Evolutionary conservation across 306 rosid genomes (phyloP).

Genomic region (Rosa chinensis): DNA sequence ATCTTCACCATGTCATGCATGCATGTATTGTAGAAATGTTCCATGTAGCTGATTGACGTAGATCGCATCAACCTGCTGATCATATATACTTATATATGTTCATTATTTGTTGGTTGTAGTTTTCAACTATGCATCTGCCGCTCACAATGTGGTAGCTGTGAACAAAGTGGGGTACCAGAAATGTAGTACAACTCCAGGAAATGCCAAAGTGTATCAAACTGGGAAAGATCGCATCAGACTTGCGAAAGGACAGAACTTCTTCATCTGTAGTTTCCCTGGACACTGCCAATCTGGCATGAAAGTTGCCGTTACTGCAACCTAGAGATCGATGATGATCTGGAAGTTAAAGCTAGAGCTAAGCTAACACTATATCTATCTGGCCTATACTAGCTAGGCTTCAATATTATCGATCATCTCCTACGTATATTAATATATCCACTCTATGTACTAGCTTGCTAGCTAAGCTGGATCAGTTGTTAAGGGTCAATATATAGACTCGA

Average conservation of each 20-base stretch:
- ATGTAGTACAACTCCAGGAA: conserved; percentile 42
- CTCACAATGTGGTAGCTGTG: conserved; percentile 59
- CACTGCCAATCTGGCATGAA: conserved; percentile 70
- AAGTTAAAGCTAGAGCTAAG: neutral
- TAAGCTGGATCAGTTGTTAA: neutral
- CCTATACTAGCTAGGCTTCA: neutral
- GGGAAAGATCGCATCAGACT: conserved; percentile 65
- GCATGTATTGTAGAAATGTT: no score
- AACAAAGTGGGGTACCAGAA: conserved; percentile 38
- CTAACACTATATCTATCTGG: neutral
- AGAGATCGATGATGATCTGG: neutral
- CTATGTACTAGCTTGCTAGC: neutral
- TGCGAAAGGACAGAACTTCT: conserved; percentile 50
- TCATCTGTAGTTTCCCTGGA: conserved; percentile 57
- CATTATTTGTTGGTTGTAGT: conserved; percentile 5
- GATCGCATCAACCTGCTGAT: neutral
- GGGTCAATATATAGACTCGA: neutral
- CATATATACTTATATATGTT: neutral
- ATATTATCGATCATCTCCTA: neutral
- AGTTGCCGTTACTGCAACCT: conserved; percentile 52
- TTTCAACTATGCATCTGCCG: conserved; percentile 35
- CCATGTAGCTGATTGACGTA: neutral
- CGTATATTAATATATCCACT: neutral
- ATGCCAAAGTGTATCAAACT: conserved; percentile 36
- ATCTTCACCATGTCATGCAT: no score